A percentile compares a stretch with the other conserved stretches of the same genome.
Conservation (phyloP, 1,284 basidiomycete genomes). For the Chondrostereum purpureum region DNA sequence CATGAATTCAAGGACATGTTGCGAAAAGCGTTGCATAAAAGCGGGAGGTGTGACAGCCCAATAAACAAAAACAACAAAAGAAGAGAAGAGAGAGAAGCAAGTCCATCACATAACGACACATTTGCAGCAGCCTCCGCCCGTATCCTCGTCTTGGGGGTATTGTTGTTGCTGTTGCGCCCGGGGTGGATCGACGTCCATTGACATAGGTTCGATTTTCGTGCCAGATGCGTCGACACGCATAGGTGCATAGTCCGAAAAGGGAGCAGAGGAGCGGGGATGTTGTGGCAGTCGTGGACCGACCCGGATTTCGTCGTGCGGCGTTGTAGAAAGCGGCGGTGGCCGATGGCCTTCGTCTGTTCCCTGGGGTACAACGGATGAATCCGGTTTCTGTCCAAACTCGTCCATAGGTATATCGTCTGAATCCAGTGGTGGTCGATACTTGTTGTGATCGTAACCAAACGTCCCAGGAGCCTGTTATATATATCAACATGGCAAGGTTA, state of each 20-base stretch:
- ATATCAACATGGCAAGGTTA: constrained; percentile 44
- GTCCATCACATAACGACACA: constrained; percentile 56
- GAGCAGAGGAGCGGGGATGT: constrained; percentile 44
- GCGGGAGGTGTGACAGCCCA: too few species aligned
- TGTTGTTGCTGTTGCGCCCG: constrained; percentile 10
- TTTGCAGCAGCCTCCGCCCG: constrained; percentile 47
- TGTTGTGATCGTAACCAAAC: constrained; percentile 66
- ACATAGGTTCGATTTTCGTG: constrained; percentile 19
- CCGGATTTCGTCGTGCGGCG: constrained; percentile 24
- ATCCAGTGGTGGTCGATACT: constrained; percentile 44
- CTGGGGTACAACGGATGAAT: constrained; percentile 16
- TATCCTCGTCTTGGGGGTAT: constrained; percentile 34
- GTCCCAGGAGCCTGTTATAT: constrained; percentile 83
- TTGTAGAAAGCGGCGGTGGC: constrained; percentile 15
- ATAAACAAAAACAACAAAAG: background rate
- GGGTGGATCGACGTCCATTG: constrained; percentile 17
- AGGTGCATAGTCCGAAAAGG: constrained; percentile 50
- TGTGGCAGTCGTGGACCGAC: constrained; percentile 13
- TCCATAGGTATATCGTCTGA: constrained; percentile 50
- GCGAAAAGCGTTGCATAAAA: too few species aligned
- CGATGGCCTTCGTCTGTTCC: constrained; percentile 18
- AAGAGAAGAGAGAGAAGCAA: background rate
- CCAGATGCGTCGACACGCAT: constrained; percentile 12
- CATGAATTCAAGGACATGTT: too few species aligned
- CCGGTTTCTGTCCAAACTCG: constrained; percentile 51